These are phyloP conservation scores for Mycena metata DNA, from an alignment of 768 basidiomycete species.

Conservation along the genomic window DNA sequence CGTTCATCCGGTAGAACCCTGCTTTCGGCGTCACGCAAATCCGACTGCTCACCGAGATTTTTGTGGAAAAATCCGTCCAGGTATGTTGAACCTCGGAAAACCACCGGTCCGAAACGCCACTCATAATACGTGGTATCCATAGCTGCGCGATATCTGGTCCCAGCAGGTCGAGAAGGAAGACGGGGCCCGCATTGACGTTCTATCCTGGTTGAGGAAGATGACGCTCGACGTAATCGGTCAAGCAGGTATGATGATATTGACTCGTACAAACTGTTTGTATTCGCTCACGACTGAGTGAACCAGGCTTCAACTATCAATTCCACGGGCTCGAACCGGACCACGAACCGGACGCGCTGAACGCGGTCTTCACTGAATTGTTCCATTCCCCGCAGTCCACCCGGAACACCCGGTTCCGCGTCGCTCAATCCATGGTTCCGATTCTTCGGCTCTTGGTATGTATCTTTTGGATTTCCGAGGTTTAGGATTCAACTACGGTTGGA, in stretches of 20 bases:
- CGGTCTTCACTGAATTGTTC: conserved; percentile 6
- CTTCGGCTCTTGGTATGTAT: conserved; percentile 6
- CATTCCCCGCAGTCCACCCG: conserved; percentile 8
- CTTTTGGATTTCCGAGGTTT: too few relatives aligned
- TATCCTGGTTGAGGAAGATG: conserved; percentile 49
- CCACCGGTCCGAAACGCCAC: too few relatives aligned
- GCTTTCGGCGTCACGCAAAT: conserved; percentile 60
- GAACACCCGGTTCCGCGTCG: neutral
- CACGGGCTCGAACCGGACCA: neutral
- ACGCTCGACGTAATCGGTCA: conserved; percentile 60
- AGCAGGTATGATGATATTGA: too few relatives aligned
- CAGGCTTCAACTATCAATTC: conserved; percentile 19
- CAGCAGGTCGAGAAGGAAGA: conserved; percentile 36
- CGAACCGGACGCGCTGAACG: conserved; percentile 4
- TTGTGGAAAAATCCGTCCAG: conserved; percentile 53
- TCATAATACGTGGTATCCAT: too few relatives aligned
- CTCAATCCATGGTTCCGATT: conserved; percentile 8
- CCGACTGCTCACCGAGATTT: conserved; percentile 51
- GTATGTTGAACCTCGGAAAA: conserved; percentile 35
- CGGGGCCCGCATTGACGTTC: conserved; percentile 46
- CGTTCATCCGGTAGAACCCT: conserved; percentile 57
- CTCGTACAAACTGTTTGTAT: too few relatives aligned
- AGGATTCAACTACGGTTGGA: too few relatives aligned
- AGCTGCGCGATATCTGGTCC: conserved; percentile 53
- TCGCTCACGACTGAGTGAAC: neutral